Percentiles rank a stretch among this genome's conserved stretches.
phyloP scores from a whole-genome alignment of 257 asterid genomes.

The Mentha longifolia region DNA sequence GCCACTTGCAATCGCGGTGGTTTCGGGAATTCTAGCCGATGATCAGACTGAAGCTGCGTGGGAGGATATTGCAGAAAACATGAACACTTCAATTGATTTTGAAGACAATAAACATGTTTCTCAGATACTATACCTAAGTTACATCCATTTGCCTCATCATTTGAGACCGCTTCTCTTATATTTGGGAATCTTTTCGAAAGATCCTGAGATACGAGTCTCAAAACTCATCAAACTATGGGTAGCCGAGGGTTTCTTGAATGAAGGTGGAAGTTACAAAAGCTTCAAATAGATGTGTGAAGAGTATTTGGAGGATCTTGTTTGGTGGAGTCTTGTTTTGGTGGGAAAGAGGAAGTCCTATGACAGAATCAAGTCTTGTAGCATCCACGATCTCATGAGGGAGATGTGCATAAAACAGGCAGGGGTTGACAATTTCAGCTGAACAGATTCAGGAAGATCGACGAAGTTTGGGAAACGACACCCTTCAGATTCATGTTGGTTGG shows the following conservation, averaged over 20 bases:
- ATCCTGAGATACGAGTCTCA: not conserved
- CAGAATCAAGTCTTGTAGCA: not conserved
- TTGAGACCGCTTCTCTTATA: constrained; percentile 11
- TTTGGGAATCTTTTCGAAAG: constrained; percentile 7
- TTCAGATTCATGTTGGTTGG: too few relatives aligned
- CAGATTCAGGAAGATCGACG: too few relatives aligned
- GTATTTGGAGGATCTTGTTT: constrained; percentile 2
- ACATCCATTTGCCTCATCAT: constrained; percentile 12
- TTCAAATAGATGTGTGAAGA: constrained; percentile 1
- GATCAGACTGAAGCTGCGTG: too few relatives aligned
- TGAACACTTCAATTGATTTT: too few relatives aligned
- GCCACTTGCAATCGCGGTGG: not conserved
- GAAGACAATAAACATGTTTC: not conserved
- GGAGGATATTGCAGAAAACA: too few relatives aligned
- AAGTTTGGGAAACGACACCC: too few relatives aligned
- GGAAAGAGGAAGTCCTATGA: constrained; percentile 1
- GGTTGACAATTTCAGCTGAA: constrained; percentile 2
- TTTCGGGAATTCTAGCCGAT: too few relatives aligned
- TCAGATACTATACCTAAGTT: constrained; percentile 14
- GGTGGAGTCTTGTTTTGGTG: too few relatives aligned
- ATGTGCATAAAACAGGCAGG: constrained; percentile 1
- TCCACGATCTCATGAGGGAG: constrained; percentile 16
- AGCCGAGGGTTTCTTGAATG: constrained; percentile 9
- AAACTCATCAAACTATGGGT: constrained; percentile 15
- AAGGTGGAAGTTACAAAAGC: not conserved